Conservation (phyloP, 1,284 basidiomycete species). For the Singerocomus rubriflavus region DNA sequence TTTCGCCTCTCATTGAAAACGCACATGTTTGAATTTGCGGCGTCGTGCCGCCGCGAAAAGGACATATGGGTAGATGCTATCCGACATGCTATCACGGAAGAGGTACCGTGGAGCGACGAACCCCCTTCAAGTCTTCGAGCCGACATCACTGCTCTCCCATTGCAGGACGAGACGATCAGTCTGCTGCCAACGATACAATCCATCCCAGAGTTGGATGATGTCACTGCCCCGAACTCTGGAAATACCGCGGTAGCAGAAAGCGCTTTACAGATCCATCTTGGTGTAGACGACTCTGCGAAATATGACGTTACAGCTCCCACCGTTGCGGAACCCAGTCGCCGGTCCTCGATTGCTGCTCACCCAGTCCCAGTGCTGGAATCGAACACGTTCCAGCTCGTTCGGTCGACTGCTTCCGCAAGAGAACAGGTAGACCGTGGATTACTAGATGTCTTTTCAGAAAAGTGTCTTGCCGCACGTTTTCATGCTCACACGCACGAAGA, state of each 20-base stretch:
- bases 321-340: conserved; percentile 40
- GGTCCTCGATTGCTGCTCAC: conserved; percentile 53
- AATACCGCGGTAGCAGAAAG: conserved; percentile 5
- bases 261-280: conserved; percentile 10
- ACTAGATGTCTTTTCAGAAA: conserved; percentile 65
- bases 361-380: conserved; percentile 50
- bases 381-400: conserved; percentile 63
- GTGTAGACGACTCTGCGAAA: conserved; percentile 14
- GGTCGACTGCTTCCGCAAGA: conserved; percentile 66
- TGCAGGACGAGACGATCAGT: conserved; percentile 39
- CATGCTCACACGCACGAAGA: conserved; percentile 59
- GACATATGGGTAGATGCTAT: conserved; percentile 77
- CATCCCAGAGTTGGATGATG: conserved; percentile 52
- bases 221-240: conserved; percentile 7
- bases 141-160: conserved; percentile 35
- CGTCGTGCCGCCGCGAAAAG: conserved; percentile 80
- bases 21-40: conserved; percentile 80
- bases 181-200: conserved; percentile 59
- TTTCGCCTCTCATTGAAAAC: conserved; percentile 69
- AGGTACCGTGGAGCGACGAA: conserved; percentile 52
- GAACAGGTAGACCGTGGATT: conserved; percentile 65
- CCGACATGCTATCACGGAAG: conserved; percentile 41
- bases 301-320: conserved; percentile 19
- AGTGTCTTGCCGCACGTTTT: conserved; percentile 56
- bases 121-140: conserved; percentile 56